phyloP scores from a whole-genome alignment of 2,329 filamentous ascomycete genomes.

The Monilinia vaccinii-corymbosi region DNA sequence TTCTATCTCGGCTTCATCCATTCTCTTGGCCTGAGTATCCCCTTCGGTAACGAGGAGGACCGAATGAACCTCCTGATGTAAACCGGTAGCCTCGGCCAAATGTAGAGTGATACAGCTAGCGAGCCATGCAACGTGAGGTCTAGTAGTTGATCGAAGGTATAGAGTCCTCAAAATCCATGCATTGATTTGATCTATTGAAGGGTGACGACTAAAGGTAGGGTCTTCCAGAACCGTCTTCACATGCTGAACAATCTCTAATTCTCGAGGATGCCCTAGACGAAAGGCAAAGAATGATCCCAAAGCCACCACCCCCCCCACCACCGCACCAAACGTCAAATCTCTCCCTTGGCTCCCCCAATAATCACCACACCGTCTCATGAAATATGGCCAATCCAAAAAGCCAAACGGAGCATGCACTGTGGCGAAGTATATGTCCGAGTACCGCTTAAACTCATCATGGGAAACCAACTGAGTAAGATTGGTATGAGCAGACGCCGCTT shows the following conservation, averaged over 20 bases:
- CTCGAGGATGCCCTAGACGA: slow-evolving; percentile 16
- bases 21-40: background rate
- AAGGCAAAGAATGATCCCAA: slow-evolving; percentile 31
- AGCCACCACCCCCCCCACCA: slow-evolving; percentile 29
- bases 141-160: slow-evolving; percentile 25
- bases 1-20: slow-evolving; percentile 8
- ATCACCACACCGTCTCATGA: slow-evolving; percentile 23
- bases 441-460: slow-evolving; percentile 1
- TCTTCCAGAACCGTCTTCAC: slow-evolving; percentile 22
- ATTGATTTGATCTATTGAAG: slow-evolving; percentile 19
- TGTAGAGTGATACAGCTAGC: slow-evolving; percentile 24
- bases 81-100: slow-evolving; percentile 24
- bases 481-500: slow-evolving; percentile 13
- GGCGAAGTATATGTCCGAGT: slow-evolving; percentile 25
- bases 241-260: slow-evolving; percentile 25
- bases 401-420: slow-evolving; percentile 29
- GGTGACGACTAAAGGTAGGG: slow-evolving; percentile 3
- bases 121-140: slow-evolving; percentile 25
- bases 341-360: slow-evolving; percentile 26
- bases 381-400: slow-evolving; percentile 26
- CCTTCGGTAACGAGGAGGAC: slow-evolving; percentile 1
- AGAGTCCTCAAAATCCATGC: slow-evolving; percentile 22
- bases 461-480: slow-evolving; percentile 19
- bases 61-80: slow-evolving; percentile 23
- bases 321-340: slow-evolving; percentile 28